A percentile compares a stretch with the other conserved stretches of the same genome.
Evolutionary conservation across 805 yeast species (phyloP).

Genomic region (Kuraishia cidri): DNA sequence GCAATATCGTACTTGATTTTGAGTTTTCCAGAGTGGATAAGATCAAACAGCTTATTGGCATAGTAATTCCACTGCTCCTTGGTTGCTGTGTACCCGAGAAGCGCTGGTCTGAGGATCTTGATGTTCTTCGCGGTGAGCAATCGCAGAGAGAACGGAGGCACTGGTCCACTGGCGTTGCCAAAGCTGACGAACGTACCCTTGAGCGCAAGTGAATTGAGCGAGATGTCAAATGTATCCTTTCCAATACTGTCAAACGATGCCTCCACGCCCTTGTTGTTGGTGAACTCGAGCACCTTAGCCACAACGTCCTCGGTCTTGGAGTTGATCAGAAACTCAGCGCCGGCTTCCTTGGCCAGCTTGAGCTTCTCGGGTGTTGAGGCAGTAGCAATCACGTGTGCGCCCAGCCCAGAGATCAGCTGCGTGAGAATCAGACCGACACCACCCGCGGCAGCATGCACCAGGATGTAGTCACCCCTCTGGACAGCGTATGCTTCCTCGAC

Average conservation of each 20-base stretch:
- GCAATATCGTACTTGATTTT: constrained; percentile 42
- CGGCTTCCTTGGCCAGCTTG: constrained; percentile 52
- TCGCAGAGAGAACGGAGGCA: constrained; percentile 53
- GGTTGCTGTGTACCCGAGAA: constrained; percentile 42
- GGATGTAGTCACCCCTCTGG: constrained; percentile 57
- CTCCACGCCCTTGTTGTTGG: constrained; percentile 58
- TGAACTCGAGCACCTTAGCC: constrained; percentile 44
- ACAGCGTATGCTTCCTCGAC: constrained; percentile 58
- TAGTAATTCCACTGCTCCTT: constrained; percentile 50
- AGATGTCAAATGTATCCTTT: constrained; percentile 61
- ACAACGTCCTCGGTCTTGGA: constrained; percentile 43
- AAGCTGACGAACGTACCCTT: constrained; percentile 70
- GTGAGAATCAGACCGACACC: constrained; percentile 75
- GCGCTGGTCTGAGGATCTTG: constrained; percentile 54
- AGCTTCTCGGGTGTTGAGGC: constrained; percentile 76
- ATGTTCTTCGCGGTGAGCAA: constrained; percentile 54
- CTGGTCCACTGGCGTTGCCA: constrained; percentile 85
- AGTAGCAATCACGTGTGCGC: constrained; percentile 79
- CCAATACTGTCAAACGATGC: constrained; percentile 74
- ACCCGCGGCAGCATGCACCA: constrained; percentile 93
- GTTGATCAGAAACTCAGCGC: constrained; percentile 71
- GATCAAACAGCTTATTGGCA: constrained; percentile 26
- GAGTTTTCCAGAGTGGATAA: constrained; percentile 36
- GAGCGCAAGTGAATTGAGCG: constrained; percentile 51
- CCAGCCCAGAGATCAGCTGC: constrained; percentile 53